Base-by-base conservation (phyloP, 1,139 yeast species). In the Ogataea hybrid region DNA sequence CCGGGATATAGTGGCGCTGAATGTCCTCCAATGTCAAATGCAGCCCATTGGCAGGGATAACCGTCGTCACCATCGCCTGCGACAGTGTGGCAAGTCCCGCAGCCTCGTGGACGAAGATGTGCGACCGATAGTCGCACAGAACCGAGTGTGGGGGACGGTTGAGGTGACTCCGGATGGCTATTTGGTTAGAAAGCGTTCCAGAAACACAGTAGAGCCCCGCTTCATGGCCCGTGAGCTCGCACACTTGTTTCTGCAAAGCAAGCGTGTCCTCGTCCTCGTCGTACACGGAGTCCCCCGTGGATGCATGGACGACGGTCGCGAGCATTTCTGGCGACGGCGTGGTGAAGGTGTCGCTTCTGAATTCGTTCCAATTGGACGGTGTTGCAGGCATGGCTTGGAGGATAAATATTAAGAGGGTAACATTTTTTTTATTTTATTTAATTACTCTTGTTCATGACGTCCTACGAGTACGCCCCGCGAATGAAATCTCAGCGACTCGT, bases 281-380 rank as follows among this genome's bases (percentile, higher is more conserved):
- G 65, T 89, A 89, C 22, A 90, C 97, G 3, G 94, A 79, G 60
- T 90, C 97, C 39, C 97, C 97, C 54, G 77, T 64, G 5, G 92
- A 69, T 32, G 88, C 81, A 23, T 70, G 60, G 20, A 75, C 48
- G 42, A 78, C 81, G 14, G 87, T 82, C 44, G 71, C 70, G 37
- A 82, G 61, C 96, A 90, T 89, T 37, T 79, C 69, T 43, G 71
- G 72, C 3, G 96, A 84, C 28, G 97, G 97, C 10, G 88, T 87
- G 9, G 97, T 90, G 76, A 90, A 89, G 2, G 97, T 90, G 62
- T 90, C 97, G 61, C 92, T 80, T 62, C 92, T 76, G 61, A 84
- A 80, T 43, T 63, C 67, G 44, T 62, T 62, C 46, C 60, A 63
- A 37, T 42, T 47, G 9, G 17, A 14, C 4, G 42, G 23, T 12